phyloP scores from a whole-genome alignment of 2,329 filamentous ascomycete species.

The Penicillium polonicum region DNA sequence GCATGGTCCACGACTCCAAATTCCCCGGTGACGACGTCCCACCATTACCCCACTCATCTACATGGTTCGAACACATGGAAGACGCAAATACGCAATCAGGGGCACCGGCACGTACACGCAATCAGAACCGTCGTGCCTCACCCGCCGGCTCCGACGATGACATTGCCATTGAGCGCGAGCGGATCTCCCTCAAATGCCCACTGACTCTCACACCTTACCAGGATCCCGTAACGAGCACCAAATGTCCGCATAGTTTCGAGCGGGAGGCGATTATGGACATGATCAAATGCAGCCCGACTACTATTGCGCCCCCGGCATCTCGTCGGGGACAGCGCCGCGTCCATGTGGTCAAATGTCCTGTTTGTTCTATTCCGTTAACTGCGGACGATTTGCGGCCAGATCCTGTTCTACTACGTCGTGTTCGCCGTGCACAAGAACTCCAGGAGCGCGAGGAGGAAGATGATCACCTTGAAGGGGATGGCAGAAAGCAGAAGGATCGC shows the following conservation, averaged over 20 bases:
- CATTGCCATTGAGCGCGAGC: slow-evolving; percentile 47
- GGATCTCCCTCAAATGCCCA: slow-evolving; percentile 48
- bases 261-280: slow-evolving; percentile 46
- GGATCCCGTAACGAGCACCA: slow-evolving; percentile 49
- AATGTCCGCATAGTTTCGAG: slow-evolving; percentile 53
- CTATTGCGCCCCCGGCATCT: slow-evolving; percentile 25
- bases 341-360: slow-evolving; percentile 41
- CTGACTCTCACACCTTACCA: slow-evolving; percentile 48
- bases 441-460: slow-evolving; percentile 33
- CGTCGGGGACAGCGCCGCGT: slow-evolving; percentile 21
- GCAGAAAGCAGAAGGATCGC: slow-evolving; percentile 12
- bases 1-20: slow-evolving; percentile 60
- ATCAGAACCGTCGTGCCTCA: slow-evolving; percentile 20
- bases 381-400: slow-evolving; percentile 42
- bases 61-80: slow-evolving; percentile 61
- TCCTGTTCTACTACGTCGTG: slow-evolving; percentile 39
- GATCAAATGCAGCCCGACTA: slow-evolving; percentile 37
- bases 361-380: slow-evolving; percentile 42
- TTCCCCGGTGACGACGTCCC: slow-evolving; percentile 54
- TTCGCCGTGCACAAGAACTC: slow-evolving; percentile 35
- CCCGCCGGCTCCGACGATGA: slow-evolving; percentile 45
- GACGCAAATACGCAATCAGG: slow-evolving; percentile 25
- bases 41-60: slow-evolving; percentile 55
- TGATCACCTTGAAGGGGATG: slow-evolving; percentile 26
- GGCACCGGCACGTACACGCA: slow-evolving; percentile 23